Conservation (phyloP, 192 early-diverging fungal genomes). For the Umbelopsis ramanniana region DNA sequence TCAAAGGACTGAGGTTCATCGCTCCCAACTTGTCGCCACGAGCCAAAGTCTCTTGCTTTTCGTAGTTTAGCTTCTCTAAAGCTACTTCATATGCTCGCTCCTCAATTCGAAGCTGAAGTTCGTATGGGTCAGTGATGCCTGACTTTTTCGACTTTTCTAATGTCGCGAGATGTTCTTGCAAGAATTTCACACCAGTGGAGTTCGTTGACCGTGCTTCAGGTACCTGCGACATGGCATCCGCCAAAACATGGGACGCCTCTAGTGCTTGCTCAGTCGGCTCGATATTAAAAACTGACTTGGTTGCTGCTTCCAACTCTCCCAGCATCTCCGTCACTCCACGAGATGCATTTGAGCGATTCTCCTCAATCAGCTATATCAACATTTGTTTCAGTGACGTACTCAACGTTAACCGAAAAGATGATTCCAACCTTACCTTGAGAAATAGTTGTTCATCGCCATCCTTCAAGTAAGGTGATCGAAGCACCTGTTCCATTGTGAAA, state of each 20-base stretch:
- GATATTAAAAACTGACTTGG: conserved; percentile 18
- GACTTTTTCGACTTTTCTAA: conserved; percentile 39
- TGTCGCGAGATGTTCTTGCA: conserved; percentile 70
- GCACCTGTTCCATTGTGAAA: conserved; percentile 31
- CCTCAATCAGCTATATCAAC: conserved; percentile 27
- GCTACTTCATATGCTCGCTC: conserved; percentile 80
- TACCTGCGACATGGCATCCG: conserved; percentile 4
- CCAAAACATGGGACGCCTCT: background rate
- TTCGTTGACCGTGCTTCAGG: conserved; percentile 32
- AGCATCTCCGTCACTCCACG: conserved; percentile 41
- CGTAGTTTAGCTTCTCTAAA: conserved; percentile 63
- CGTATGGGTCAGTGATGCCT: conserved; percentile 57
- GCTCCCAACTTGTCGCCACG: conserved; percentile 62
- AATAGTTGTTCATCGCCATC: background rate
- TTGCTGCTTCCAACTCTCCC: conserved; percentile 27
- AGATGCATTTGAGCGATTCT: conserved; percentile 18
- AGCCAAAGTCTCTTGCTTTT: conserved; percentile 55
- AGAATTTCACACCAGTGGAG: conserved; percentile 75
- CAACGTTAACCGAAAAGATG: background rate
- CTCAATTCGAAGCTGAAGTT: conserved; percentile 82
- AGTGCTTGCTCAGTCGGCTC: background rate
- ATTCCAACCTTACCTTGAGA: background rate
- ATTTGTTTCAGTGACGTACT: background rate
- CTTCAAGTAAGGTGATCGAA: conserved; percentile 43
- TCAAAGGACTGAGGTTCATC: conserved; percentile 56